A percentile compares a stretch with the other conserved stretches of the same genome.
phyloP scores from a whole-genome alignment of 495 filamentous ascomycete genomes.

The Geoglossum glabrum region DNA sequence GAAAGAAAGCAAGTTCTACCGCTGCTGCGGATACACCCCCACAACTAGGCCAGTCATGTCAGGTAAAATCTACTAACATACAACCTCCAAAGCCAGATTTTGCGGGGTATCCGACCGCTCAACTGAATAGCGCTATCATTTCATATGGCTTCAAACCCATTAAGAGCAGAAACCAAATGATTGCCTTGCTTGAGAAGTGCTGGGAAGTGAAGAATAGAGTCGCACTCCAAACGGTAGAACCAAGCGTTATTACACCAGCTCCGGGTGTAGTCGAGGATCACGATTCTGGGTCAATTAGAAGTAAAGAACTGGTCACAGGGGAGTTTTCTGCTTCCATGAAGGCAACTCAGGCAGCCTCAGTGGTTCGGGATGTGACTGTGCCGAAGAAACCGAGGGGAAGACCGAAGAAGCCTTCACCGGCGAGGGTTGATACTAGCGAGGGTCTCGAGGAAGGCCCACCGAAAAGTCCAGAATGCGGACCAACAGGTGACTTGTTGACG shows the following conservation, averaged over 20 bases:
- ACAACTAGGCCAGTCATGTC: background rate
- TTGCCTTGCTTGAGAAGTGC: slow-evolving; percentile 49
- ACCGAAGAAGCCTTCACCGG: slow-evolving; percentile 8
- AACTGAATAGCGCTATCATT: slow-evolving; percentile 39
- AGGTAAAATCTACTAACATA: background rate
- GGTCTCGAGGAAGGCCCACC: background rate
- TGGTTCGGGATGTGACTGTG: slow-evolving; percentile 2
- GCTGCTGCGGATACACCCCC: background rate
- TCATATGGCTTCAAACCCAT: slow-evolving; percentile 58
- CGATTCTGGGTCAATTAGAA: background rate
- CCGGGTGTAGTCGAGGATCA: background rate
- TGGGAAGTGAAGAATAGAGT: slow-evolving; percentile 33
- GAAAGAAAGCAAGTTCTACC: background rate
- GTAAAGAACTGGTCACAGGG: background rate
- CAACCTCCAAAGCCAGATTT: slow-evolving; percentile 36
- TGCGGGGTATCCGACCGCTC: slow-evolving; percentile 37
- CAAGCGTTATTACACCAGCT: slow-evolving; percentile 1
- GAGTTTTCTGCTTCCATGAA: background rate
- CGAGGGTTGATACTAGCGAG: background rate
- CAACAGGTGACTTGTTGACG: background rate
- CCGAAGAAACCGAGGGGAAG: slow-evolving; percentile 18
- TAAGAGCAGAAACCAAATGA: slow-evolving; percentile 49
- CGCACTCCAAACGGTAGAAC: slow-evolving; percentile 6
- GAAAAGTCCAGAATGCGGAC: background rate
- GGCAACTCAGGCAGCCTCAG: background rate